Evolutionary conservation across 2,329 filamentous ascomycete species (phyloP).

Genomic region (Neofusicoccum laricinum): DNA sequence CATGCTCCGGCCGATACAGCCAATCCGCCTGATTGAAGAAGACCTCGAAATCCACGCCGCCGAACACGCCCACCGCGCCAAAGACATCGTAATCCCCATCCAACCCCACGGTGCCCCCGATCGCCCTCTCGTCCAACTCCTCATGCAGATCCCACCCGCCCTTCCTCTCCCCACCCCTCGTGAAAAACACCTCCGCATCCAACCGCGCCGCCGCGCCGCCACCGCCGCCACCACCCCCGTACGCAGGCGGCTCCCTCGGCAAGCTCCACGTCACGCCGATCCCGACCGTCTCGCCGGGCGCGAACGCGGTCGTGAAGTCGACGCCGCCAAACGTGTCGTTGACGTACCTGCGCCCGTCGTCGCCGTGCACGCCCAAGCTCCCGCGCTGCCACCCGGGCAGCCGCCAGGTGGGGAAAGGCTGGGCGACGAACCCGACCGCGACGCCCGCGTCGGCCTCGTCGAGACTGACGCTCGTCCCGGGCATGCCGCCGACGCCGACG

Average conservation of each 20-base stretch:
- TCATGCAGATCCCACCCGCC: constrained; percentile 73
- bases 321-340: constrained; percentile 73
- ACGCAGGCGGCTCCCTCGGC: constrained; percentile 34
- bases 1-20: constrained; percentile 41
- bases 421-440: constrained; percentile 67
- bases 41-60: constrained; percentile 65
- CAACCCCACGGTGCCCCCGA: constrained; percentile 61
- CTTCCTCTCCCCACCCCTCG: constrained; percentile 58
- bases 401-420: constrained; percentile 74
- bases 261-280: constrained; percentile 65
- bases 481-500: constrained; percentile 37
- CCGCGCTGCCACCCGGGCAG: constrained; percentile 80
- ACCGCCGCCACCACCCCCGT: constrained; percentile 28
- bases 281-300: constrained; percentile 64
- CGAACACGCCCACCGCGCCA: constrained; percentile 69
- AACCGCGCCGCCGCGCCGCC: constrained; percentile 31
- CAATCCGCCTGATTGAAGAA: constrained; percentile 60
- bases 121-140: constrained; percentile 65
- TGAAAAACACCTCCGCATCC: constrained; percentile 66
- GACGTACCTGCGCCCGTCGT: constrained; percentile 73
- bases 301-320: constrained; percentile 64
- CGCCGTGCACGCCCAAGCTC: constrained; percentile 72
- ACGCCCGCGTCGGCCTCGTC: constrained; percentile 53
- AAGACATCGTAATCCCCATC: constrained; percentile 70
- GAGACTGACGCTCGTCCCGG: constrained; percentile 14